Conservation (phyloP, 2,329 filamentous ascomycete genomes). For the Diaporthe destruens region DNA sequence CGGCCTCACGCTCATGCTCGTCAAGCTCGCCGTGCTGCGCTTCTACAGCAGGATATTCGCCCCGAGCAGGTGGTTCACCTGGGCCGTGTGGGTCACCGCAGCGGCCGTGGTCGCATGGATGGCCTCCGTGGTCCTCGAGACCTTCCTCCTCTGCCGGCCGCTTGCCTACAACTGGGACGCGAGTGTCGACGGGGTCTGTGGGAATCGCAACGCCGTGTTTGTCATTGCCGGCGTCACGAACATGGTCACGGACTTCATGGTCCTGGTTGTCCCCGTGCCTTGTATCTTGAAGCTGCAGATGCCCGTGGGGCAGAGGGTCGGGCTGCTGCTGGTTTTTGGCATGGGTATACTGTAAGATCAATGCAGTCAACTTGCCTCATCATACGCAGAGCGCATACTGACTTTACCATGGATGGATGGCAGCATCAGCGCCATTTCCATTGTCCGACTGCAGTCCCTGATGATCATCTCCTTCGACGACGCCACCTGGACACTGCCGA, state of each 20-base stretch:
- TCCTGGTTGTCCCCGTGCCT: conserved; percentile 20
- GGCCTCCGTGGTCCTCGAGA: conserved; percentile 28
- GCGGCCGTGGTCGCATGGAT: conserved; percentile 13
- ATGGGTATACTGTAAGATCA: conserved; percentile 19
- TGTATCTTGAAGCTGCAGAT: conserved; percentile 29
- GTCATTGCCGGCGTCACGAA: conserved; percentile 26
- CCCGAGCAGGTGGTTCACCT: not conserved
- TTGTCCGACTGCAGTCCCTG: conserved; percentile 28
- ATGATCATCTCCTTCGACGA: conserved; percentile 31
- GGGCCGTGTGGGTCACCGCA: not conserved
- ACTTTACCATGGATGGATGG: not conserved
- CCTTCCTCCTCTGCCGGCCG: conserved; percentile 31
- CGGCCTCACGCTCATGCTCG: conserved; percentile 32
- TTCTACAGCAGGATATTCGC: conserved; percentile 33
- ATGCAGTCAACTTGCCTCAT: accelerated
- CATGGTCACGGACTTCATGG: conserved; percentile 28
- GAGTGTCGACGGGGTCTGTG: conserved; percentile 7
- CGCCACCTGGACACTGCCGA: conserved; percentile 27
- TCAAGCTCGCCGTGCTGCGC: conserved; percentile 25
- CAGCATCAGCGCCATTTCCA: conserved; percentile 24
- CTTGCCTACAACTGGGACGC: conserved; percentile 36
- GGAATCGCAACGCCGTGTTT: conserved; percentile 32
- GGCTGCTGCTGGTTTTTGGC: conserved; percentile 7
- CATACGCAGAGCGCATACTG: accelerated
- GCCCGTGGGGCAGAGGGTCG: not conserved